Conservation (phyloP, 257 asterid genomes). For the Catharanthus roseus region DNA sequence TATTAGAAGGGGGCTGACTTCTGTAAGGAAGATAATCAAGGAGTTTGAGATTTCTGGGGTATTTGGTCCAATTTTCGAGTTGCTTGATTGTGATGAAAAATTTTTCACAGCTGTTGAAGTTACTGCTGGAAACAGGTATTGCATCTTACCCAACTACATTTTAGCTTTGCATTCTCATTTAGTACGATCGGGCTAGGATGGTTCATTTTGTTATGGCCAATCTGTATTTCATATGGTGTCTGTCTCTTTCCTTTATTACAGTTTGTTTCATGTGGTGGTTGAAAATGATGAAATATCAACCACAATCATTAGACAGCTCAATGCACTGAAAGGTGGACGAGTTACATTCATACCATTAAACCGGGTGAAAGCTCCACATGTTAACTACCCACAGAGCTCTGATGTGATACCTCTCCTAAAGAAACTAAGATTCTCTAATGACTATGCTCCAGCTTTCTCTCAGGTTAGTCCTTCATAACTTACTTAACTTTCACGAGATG, state of each 20-base stretch:
- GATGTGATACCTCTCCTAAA: slow-evolving; percentile 87
- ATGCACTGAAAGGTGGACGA: slow-evolving; percentile 94
- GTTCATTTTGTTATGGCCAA: neutral
- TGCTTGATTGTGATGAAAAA: slow-evolving; percentile 85
- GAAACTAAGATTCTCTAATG: slow-evolving; percentile 54
- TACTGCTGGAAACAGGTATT: slow-evolving; percentile 98
- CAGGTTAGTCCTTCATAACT: slow-evolving; percentile 50
- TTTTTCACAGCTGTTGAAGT: slow-evolving; percentile 99
- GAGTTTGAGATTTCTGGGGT: slow-evolving; percentile 60
- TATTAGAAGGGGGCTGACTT: slow-evolving; percentile 88
- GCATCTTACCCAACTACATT: neutral
- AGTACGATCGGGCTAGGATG: neutral
- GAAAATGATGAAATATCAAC: slow-evolving; percentile 86
- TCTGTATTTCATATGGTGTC: slow-evolving; percentile 17
- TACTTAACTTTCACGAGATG: no score
- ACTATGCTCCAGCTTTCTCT: slow-evolving; percentile 65
- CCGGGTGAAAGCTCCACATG: slow-evolving; percentile 80
- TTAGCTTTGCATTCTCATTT: neutral
- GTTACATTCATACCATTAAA: slow-evolving; percentile 96
- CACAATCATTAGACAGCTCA: slow-evolving; percentile 80
- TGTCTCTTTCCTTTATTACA: slow-evolving; percentile 30
- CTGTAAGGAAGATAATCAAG: slow-evolving; percentile 71
- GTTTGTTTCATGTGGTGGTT: slow-evolving; percentile 96
- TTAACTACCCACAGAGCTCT: slow-evolving; percentile 71
- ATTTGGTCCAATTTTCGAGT: slow-evolving; percentile 80